phyloP scores from a whole-genome alignment of 1,284 basidiomycete genomes.

The Leccinum subrobustum region DNA sequence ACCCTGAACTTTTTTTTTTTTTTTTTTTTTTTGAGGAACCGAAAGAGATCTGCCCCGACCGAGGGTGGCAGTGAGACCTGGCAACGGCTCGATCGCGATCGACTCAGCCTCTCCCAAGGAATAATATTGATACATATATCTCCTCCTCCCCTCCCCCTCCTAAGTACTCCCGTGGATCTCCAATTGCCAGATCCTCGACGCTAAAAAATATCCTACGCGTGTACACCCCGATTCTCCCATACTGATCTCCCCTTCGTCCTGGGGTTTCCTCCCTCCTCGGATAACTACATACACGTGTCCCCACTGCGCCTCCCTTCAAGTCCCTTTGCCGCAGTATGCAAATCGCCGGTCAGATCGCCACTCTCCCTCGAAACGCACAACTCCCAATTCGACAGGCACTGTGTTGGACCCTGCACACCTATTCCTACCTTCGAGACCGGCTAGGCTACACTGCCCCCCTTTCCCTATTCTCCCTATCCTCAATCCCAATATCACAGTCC shows the following conservation, averaged over 20 bases:
- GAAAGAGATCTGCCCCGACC: constrained; percentile 1
- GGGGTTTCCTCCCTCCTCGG: neutral
- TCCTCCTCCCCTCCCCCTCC: neutral
- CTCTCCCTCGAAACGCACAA: neutral
- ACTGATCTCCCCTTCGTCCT: neutral
- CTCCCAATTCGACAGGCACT: neutral
- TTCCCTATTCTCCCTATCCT: neutral
- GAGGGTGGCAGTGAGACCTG: constrained; percentile 14
- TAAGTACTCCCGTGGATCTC: neutral
- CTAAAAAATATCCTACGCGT: neutral
- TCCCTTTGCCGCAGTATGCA: neutral
- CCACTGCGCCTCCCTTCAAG: neutral
- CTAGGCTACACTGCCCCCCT: neutral
- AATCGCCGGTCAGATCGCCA: constrained; percentile 2
- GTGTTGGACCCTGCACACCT: neutral
- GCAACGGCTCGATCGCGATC: neutral
- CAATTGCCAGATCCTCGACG: neutral
- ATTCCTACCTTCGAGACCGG: neutral
- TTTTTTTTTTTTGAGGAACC: neutral
- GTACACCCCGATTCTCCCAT: neutral
- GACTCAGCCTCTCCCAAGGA: neutral
- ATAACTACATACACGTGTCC: neutral
- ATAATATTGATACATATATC: neutral
- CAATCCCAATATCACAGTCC: neutral
- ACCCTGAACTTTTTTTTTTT: constrained; percentile 4